Evolutionary conservation across 495 filamentous ascomycete species (phyloP).

Genomic region (Hypoxylon rickii): DNA sequence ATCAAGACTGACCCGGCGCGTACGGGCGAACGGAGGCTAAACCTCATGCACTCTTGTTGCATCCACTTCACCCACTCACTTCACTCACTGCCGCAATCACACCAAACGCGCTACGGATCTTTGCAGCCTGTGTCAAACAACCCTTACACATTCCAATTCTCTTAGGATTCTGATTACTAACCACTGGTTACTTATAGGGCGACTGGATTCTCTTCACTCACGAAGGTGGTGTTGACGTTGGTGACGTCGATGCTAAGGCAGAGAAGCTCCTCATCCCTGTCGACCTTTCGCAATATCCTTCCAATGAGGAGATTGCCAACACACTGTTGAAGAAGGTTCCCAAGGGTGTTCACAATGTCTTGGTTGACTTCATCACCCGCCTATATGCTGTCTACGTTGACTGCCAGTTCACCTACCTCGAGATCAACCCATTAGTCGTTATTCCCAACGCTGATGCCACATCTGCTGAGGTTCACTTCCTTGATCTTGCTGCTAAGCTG

Average conservation of each 20-base stretch:
- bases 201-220: slow-evolving; percentile 99
- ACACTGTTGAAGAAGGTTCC: slow-evolving; percentile 90
- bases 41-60: slow-evolving; percentile 42
- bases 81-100: slow-evolving; percentile 28
- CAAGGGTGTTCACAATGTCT: slow-evolving; percentile 92
- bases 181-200: slow-evolving; percentile 62
- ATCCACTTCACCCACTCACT: slow-evolving; percentile 39
- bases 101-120: slow-evolving; percentile 12
- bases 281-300: slow-evolving; percentile 91
- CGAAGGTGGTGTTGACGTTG: slow-evolving; percentile 99
- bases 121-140: slow-evolving; percentile 22
- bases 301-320: slow-evolving; percentile 88
- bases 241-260: slow-evolving; percentile 98
- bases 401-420: slow-evolving; percentile 99
- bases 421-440: slow-evolving; percentile 99
- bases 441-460: slow-evolving; percentile 92
- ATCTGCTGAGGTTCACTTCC: slow-evolving; percentile 94
- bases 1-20: slow-evolving; percentile 31
- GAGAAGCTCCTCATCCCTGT: slow-evolving; percentile 98
- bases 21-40: slow-evolving; percentile 65
- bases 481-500: slow-evolving; percentile 97
- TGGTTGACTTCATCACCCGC: slow-evolving; percentile 95
- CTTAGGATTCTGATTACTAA: slow-evolving; percentile 8
- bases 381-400: slow-evolving; percentile 83
- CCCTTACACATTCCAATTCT: background rate